Base-by-base conservation (phyloP, 768 basidiomycete species). In the Phanerochaete sordida region DNA sequence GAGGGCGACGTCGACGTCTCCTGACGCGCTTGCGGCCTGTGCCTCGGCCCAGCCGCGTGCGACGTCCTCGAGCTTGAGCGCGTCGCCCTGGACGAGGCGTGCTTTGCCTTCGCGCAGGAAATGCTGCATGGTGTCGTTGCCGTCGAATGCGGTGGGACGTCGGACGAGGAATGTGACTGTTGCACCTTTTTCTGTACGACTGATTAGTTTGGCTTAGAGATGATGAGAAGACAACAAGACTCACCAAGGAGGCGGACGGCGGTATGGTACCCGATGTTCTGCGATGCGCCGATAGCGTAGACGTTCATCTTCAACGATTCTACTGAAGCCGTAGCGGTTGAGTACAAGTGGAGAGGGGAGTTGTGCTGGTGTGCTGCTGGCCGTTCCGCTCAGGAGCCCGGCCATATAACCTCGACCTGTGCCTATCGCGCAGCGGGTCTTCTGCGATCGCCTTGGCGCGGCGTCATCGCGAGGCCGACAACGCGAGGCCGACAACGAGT, bases 151-250 rank as follows among this genome's bases (percentile, higher is more conserved):
- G 11, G 72, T 62, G 0, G 78, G 72, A 16, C 73, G 76, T 28
- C 88, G 82, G 33, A 90, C 76, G 16, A 89, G 76, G 65, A 86
- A 88, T 0, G 86, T 86, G 0, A 89, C 84, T 1, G 77, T 83
- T 2, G 81, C 76, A 39, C 87, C 86, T 56, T 76, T 70, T 6
- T 75, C 88, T 89, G 65, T n/a, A n/a, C 30, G 52, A 6, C n/a
- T n/a, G n/a, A n/a, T n/a, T n/a, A n/a, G n/a, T n/a, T n/a, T n/a
- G n/a, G n/a, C n/a, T 11, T 19, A 24, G 19, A n/a, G 33, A n/a
- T 26, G 23, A 47, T 24, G 16, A 64, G 70, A n/a, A n/a, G n/a
- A n/a, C n/a, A n/a, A n/a, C n/a, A n/a, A n/a, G n/a, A n/a, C n/a
- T 3, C 46, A 75, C 74, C 64, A 2, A 75, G 69, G 1, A 76